Base-by-base conservation (phyloP, 164 flowering plant species). In the Euptelea pleiosperma region DNA sequence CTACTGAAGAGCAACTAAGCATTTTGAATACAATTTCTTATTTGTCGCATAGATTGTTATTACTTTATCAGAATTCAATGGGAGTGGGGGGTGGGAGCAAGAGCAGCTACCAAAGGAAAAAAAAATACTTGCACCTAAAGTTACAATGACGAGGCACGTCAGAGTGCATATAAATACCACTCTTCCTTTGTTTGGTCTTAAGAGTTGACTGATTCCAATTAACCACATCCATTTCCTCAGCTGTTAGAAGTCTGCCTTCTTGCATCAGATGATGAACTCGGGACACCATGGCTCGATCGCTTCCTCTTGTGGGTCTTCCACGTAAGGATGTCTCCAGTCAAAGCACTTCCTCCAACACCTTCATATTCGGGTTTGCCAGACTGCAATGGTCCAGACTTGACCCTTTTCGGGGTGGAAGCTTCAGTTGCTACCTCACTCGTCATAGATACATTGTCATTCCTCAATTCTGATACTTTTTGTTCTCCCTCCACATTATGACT, bases 261-360 rank as follows among this genome's bases (percentile, higher is more conserved):
- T 7, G 10, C 34, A 15, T 67, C 61, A 26, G 79, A 59, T 4
- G 78, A 63, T 31, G 84, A 75, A 34, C 35, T 67, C 18, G 58
- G 65, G 22, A 42, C 34, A 11, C 40, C 64, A 68, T 68, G 75
- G 64, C 74, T 79, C 15, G 91, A 79, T 68, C 96, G 77, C 80
- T 80, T 89, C 74, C 71, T 86, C 74, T 75, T 84, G 56, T 82
- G 84, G 16, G 85, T 73, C 61, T 72, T 83, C 93, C 91, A 84
- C 46, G 82, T 77, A 21, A 79, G 31, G 12, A 72, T 51, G 15
- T 57, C 66, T 15, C 73, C 75, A 45, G 61, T 62, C 84, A 70
- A 79, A 29, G 64, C 50, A 48, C 58, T 69, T 42, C 62, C 72
- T 26, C 61, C 58, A 14, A 11, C 68, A 41, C 66, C 63, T 18